These are phyloP conservation scores for Eugenia klotzschiana DNA, from an alignment of 441 rosid species.

Conservation along the genomic window DNA sequence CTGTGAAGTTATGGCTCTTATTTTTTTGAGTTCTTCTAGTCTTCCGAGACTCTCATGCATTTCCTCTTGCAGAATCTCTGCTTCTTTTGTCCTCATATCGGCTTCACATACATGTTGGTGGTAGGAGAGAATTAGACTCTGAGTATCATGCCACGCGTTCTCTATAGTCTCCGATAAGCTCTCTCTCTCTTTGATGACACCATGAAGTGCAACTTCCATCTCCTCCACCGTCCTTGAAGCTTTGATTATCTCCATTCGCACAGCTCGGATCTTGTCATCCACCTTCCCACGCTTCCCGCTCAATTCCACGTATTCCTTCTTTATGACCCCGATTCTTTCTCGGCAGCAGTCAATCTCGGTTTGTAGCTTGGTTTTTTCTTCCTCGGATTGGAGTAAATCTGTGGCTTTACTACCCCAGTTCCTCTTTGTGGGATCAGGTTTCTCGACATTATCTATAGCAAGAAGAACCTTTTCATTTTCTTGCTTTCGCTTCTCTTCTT, in stretches of 20 bases:
- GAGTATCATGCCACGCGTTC: slow-evolving; percentile 36
- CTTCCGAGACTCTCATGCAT: neutral
- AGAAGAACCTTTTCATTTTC: slow-evolving; percentile 68
- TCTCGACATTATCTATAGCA: slow-evolving; percentile 70
- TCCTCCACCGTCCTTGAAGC: slow-evolving; percentile 29
- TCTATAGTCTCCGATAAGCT: slow-evolving; percentile 35
- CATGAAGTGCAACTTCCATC: slow-evolving; percentile 28
- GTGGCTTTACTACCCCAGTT: slow-evolving; percentile 61
- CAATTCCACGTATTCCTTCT: slow-evolving; percentile 16
- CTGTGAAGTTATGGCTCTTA: neutral
- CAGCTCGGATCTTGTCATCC: slow-evolving; percentile 23
- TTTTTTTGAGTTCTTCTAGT: neutral
- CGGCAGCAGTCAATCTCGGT: slow-evolving; percentile 2
- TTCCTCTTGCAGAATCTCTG: slow-evolving; percentile 29
- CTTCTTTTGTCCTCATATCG: slow-evolving; percentile 43
- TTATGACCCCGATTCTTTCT: neutral
- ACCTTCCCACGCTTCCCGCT: slow-evolving; percentile 23
- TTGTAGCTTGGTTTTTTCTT: slow-evolving; percentile 3
- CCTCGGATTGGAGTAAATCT: slow-evolving; percentile 51
- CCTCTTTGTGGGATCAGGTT: slow-evolving; percentile 19
- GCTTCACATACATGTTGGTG: slow-evolving; percentile 41
- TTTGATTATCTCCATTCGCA: slow-evolving; percentile 31
- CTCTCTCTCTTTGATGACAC: slow-evolving; percentile 37
- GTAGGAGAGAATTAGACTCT: slow-evolving; percentile 34
- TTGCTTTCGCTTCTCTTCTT: slow-evolving; percentile 57